These are phyloP conservation scores for Phlebiopsis gigantea DNA, from an alignment of 768 basidiomycete genomes.

Conservation along the genomic window DNA sequence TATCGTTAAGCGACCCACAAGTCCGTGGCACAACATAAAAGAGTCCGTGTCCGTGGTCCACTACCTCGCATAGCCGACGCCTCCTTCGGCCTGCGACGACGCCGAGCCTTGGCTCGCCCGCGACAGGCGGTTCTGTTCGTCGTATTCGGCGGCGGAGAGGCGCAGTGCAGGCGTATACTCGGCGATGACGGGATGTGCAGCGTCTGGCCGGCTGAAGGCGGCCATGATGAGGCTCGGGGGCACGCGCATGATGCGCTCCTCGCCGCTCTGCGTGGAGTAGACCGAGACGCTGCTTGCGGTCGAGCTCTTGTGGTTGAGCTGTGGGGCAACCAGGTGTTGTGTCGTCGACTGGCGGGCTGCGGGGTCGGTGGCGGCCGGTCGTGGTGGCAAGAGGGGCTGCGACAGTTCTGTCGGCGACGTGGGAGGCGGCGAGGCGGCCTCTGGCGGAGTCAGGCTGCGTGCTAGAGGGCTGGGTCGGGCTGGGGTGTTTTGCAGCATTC, in stretches of 20 bases:
- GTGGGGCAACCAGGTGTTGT: conserved; percentile 1
- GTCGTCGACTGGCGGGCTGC: conserved; percentile 2
- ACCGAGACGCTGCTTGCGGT: conserved; percentile 30
- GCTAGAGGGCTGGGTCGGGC: conserved; percentile 16
- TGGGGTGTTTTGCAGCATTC: neutral
- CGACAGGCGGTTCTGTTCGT: conserved; percentile 23
- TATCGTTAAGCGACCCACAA: neutral
- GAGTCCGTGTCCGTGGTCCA: neutral
- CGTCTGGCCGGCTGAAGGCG: conserved; percentile 28
- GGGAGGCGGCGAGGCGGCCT: neutral
- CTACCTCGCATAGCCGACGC: neutral
- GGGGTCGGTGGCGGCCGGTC: neutral
- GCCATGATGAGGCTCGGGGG: conserved; percentile 33
- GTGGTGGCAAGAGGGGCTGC: neutral
- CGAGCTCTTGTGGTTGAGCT: conserved; percentile 21
- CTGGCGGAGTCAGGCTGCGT: neutral
- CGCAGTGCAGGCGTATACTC: conserved; percentile 15
- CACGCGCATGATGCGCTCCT: conserved; percentile 27
- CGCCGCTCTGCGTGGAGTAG: conserved; percentile 35
- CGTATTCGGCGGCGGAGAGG: conserved; percentile 11
- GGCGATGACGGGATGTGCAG: conserved; percentile 18
- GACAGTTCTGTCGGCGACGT: neutral
- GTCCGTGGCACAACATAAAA: neutral
- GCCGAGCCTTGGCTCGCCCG: conserved; percentile 26
- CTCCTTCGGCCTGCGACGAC: conserved; percentile 1